Conservation (phyloP, 805 yeast genomes). For the Priceomyces carsonii region DNA sequence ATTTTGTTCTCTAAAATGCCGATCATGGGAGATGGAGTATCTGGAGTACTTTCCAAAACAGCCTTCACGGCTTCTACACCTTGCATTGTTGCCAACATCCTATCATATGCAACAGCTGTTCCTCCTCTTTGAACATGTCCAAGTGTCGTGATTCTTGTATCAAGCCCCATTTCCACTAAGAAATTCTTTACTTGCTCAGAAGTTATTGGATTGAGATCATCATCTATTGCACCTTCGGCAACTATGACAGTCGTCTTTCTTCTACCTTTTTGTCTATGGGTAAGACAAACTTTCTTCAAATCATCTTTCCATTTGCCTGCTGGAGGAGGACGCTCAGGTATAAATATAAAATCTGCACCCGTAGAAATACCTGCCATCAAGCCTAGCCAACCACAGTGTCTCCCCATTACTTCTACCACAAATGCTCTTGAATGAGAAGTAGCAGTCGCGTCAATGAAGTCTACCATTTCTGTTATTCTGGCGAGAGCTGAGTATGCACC, state of each 20-base stretch:
- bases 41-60: slow-evolving; percentile 65
- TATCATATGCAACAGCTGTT: slow-evolving; percentile 72
- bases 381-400: slow-evolving; percentile 89
- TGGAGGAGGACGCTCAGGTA: slow-evolving; percentile 77
- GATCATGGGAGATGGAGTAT: slow-evolving; percentile 78
- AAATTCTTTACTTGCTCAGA: slow-evolving; percentile 66
- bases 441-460: slow-evolving; percentile 83
- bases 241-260: slow-evolving; percentile 79
- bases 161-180: slow-evolving; percentile 67
- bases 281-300: slow-evolving; percentile 59
- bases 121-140: slow-evolving; percentile 89
- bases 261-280: slow-evolving; percentile 71
- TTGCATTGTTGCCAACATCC: slow-evolving; percentile 72
- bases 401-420: slow-evolving; percentile 85
- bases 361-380: slow-evolving; percentile 79
- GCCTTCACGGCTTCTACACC: slow-evolving; percentile 84
- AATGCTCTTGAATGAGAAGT: slow-evolving; percentile 81
- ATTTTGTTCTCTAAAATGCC: slow-evolving; percentile 72
- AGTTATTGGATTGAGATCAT: slow-evolving; percentile 65
- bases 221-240: slow-evolving; percentile 81
- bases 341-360: slow-evolving; percentile 77
- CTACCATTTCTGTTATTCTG: slow-evolving; percentile 72
- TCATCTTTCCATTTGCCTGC: slow-evolving; percentile 66
- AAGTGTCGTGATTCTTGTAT: slow-evolving; percentile 73
- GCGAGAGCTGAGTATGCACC: slow-evolving; percentile 80